phyloP scores from a whole-genome alignment of 2,329 filamentous ascomycete species.

The Sarocladium brachiariae region DNA sequence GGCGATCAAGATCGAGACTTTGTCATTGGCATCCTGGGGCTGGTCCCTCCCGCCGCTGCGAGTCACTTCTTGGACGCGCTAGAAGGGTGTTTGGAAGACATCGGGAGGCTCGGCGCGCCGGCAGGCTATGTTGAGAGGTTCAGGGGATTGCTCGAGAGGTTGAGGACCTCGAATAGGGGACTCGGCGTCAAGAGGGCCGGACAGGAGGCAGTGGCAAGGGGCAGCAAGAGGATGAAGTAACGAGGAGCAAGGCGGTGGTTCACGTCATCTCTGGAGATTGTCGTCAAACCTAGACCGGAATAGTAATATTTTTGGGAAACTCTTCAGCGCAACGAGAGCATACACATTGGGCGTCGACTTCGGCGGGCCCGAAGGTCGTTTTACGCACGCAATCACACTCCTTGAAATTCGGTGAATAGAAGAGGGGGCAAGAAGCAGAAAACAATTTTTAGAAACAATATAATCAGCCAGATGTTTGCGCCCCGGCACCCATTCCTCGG shows the following conservation, averaged over 20 bases:
- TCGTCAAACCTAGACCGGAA: no score
- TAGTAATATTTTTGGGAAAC: no score
- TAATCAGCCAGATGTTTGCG: neutral
- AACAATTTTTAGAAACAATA: neutral
- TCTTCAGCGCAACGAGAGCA: no score
- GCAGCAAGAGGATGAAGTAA: slow-evolving; percentile 29
- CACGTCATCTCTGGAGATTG: neutral
- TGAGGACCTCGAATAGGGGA: slow-evolving; percentile 22
- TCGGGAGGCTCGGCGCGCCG: slow-evolving; percentile 26
- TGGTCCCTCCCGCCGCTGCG: slow-evolving; percentile 34
- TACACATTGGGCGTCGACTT: no score
- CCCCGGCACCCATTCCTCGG: neutral
- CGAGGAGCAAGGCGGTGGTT: neutral
- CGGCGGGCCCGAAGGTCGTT: no score
- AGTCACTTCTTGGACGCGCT: slow-evolving; percentile 35
- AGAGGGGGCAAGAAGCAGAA: no score
- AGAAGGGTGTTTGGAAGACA: slow-evolving; percentile 24
- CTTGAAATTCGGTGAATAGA: no score
- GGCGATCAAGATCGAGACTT: slow-evolving; percentile 38
- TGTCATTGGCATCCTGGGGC: slow-evolving; percentile 35
- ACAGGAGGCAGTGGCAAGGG: slow-evolving; percentile 17
- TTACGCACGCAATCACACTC: no score
- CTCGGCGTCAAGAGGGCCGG: slow-evolving; percentile 24
- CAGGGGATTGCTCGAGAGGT: slow-evolving; percentile 22
- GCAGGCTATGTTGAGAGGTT: slow-evolving; percentile 29